phyloP scores from a whole-genome alignment of 257 asterid genomes.

The Cruciata laevipes region DNA sequence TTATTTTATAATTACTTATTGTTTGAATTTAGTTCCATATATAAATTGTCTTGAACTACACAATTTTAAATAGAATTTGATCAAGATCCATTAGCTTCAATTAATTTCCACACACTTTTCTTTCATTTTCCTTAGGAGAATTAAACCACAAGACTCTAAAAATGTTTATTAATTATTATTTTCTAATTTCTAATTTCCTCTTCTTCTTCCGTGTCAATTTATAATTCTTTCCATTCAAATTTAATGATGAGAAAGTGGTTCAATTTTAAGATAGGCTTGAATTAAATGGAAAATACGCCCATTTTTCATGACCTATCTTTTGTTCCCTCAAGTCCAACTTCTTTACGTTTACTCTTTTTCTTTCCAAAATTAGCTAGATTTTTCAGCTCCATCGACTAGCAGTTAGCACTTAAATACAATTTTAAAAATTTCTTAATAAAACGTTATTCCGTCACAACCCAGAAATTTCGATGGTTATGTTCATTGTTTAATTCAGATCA shows the following conservation, averaged over 20 bases:
- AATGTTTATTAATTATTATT: too few species aligned
- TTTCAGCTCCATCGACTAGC: not conserved
- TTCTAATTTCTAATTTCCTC: not conserved
- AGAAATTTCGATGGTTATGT: too few species aligned
- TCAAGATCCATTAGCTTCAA: not conserved
- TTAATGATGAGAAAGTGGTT: conserved; percentile 3
- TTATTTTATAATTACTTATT: too few species aligned
- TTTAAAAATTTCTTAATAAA: too few species aligned
- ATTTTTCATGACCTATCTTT: not conserved
- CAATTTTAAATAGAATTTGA: too few species aligned
- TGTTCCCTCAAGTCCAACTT: conserved; percentile 2
- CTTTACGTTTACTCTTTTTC: not conserved
- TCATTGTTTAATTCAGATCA: too few species aligned
- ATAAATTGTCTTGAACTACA: too few species aligned
- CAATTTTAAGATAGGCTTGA: conserved; percentile 2
- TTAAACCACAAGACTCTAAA: not conserved
- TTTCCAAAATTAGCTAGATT: not conserved
- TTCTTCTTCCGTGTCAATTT: conserved; percentile 6
- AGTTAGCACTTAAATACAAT: too few species aligned
- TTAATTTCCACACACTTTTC: not conserved
- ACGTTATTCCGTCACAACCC: too few species aligned
- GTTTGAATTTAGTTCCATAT: too few species aligned
- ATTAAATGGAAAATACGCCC: not conserved
- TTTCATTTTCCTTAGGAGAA: not conserved
- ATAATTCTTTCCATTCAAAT: not conserved